A percentile compares a stretch with the other conserved stretches of the same genome.
These are phyloP conservation scores for Nemania abortiva DNA, from an alignment of 2,329 filamentous ascomycete genomes.

Conservation along the genomic window DNA sequence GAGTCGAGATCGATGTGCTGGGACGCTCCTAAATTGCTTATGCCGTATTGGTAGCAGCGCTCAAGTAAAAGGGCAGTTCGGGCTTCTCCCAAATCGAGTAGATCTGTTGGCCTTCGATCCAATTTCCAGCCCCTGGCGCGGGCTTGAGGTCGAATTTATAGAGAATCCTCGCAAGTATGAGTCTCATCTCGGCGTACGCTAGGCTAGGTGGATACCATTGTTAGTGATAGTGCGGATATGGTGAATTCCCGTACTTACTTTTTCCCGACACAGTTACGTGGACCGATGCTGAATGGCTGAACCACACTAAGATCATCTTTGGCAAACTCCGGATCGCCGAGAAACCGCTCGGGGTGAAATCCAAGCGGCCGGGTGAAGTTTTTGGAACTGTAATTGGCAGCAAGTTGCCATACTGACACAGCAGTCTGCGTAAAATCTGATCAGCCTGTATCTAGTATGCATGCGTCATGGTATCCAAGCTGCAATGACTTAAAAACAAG, in stretches of 20 bases:
- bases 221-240: constrained; percentile 17
- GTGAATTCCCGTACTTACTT: constrained; percentile 54
- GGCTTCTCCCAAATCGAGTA: constrained; percentile 58
- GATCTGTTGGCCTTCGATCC: constrained; percentile 56
- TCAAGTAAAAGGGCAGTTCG: constrained; percentile 19
- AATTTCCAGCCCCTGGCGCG: constrained; percentile 53
- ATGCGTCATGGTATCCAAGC: background rate
- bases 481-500: too few species aligned
- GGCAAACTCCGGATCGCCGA: constrained; percentile 19
- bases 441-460: constrained; percentile 7
- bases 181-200: constrained; percentile 63
- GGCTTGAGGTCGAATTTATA: constrained; percentile 63
- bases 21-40: background rate
- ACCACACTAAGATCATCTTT: constrained; percentile 39
- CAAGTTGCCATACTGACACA: constrained; percentile 22
- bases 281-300: constrained; percentile 62
- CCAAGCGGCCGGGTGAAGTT: constrained; percentile 16
- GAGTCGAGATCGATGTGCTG: background rate
- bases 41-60: background rate
- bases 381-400: constrained; percentile 17
- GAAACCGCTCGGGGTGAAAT: constrained; percentile 20
- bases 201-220: constrained; percentile 52
- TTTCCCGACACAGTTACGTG: constrained; percentile 63
- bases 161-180: constrained; percentile 61
- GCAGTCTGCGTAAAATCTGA: constrained; percentile 24